A percentile compares a stretch with the other conserved stretches of the same genome.
Conservation (phyloP, 2,329 filamentous ascomycete genomes). For the Gremmenia infestans region DNA sequence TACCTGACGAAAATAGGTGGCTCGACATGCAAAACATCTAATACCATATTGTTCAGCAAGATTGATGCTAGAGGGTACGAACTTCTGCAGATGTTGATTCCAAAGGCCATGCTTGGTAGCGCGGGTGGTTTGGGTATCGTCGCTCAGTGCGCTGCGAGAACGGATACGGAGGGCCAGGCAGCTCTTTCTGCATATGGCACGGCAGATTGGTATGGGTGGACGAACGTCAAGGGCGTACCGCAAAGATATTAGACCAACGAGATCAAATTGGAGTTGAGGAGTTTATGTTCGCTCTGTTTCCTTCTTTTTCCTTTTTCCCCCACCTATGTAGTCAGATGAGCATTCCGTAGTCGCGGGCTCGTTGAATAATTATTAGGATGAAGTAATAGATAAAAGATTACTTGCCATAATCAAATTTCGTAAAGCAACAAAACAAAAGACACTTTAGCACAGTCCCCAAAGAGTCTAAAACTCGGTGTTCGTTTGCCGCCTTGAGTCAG, state of each 20-base stretch:
- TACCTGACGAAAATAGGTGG: neutral
- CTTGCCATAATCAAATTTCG: no score
- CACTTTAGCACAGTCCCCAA: no score
- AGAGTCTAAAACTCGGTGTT: no score
- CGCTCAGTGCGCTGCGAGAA: neutral
- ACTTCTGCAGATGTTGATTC: slow-evolving; percentile 3
- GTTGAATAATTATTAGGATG: neutral
- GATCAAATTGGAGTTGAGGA: neutral
- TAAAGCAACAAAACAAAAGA: no score
- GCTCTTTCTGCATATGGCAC: neutral
- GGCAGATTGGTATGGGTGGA: neutral
- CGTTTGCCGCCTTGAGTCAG: no score
- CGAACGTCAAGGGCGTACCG: slow-evolving; percentile 1
- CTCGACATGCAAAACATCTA: neutral
- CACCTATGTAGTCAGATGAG: neutral
- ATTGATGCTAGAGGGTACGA: neutral
- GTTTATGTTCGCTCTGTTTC: neutral
- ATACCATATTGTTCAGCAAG: neutral
- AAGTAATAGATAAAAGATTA: neutral
- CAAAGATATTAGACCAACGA: neutral
- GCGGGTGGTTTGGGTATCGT: neutral
- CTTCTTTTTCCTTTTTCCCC: neutral
- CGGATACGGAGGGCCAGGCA: neutral
- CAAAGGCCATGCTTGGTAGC: neutral
- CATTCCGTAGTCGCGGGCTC: neutral